These are phyloP conservation scores for Geranium rotundifolium DNA, from an alignment of 345 rosid species.

Conservation along the genomic window DNA sequence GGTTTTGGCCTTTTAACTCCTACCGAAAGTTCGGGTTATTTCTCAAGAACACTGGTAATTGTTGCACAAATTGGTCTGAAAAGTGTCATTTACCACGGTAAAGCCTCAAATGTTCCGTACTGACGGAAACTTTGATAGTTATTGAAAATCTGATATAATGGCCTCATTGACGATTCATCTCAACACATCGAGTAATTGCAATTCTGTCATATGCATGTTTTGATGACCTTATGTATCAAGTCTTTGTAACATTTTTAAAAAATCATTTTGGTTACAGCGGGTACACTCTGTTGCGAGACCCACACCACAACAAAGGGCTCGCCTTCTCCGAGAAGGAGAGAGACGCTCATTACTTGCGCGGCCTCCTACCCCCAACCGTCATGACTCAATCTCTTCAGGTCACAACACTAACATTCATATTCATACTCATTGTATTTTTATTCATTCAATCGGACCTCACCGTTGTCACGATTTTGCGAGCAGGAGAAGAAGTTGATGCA, in stretches of 20 bases:
- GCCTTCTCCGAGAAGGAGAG: constrained; percentile 77
- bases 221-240: no score
- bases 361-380: constrained; percentile 77
- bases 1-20: no score
- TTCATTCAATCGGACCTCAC: constrained; percentile 2
- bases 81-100: no score
- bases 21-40: no score
- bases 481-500: constrained; percentile 71
- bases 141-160: no score
- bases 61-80: no score
- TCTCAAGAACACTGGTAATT: no score
- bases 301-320: constrained; percentile 84
- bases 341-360: constrained; percentile 85
- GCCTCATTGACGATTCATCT: no score
- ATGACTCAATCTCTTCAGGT: constrained; percentile 82
- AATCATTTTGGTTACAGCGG: constrained; percentile 40
- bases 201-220: no score
- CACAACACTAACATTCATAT: background rate
- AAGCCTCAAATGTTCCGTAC: no score
- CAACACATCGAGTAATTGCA: no score
- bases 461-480: constrained; percentile 6
- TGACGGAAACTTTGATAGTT: no score
- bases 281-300: constrained; percentile 69
- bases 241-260: background rate
- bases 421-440: background rate